Evolutionary conservation across 2,329 filamentous ascomycete genomes (phyloP).

Genomic region (Monosporascus sp.): DNA sequence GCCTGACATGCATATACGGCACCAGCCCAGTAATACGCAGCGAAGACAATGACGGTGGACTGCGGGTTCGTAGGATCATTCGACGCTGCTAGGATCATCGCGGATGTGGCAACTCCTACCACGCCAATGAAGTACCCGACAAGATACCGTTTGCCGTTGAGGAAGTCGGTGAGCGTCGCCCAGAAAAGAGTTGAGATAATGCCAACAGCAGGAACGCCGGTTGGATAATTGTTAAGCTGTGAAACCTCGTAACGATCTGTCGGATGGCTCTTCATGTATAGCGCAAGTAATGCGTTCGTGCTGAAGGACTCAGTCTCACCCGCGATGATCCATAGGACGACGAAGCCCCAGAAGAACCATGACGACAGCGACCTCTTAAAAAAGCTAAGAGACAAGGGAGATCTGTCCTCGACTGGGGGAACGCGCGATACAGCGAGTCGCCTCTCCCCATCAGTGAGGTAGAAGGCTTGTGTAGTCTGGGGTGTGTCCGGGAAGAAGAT

Average conservation of each 20-base stretch:
- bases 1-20: conserved; percentile 68
- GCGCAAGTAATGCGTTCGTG: conserved; percentile 51
- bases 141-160: conserved; percentile 58
- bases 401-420: conserved; percentile 30
- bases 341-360: conserved; percentile 63
- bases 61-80: conserved; percentile 29
- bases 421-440: conserved; percentile 35
- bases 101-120: conserved; percentile 57
- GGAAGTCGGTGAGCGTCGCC: conserved; percentile 62
- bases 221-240: conserved; percentile 53
- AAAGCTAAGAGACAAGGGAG: conserved; percentile 45
- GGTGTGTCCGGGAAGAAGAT: conserved; percentile 50
- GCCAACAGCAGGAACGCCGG: conserved; percentile 50
- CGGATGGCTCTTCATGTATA: conserved; percentile 47
- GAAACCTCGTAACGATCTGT: conserved; percentile 36
- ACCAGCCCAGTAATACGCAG: conserved; percentile 65
- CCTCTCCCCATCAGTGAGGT: conserved; percentile 34
- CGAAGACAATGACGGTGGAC: conserved; percentile 53
- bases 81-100: conserved; percentile 54
- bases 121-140: conserved; percentile 62
- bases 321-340: conserved; percentile 63
- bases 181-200: conserved; percentile 62
- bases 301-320: conserved; percentile 68
- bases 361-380: conserved; percentile 50
- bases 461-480: conserved; percentile 41